Evolutionary conservation across 192 early-diverging fungal species (phyloP).

Genomic region (Coemansia sp.): DNA sequence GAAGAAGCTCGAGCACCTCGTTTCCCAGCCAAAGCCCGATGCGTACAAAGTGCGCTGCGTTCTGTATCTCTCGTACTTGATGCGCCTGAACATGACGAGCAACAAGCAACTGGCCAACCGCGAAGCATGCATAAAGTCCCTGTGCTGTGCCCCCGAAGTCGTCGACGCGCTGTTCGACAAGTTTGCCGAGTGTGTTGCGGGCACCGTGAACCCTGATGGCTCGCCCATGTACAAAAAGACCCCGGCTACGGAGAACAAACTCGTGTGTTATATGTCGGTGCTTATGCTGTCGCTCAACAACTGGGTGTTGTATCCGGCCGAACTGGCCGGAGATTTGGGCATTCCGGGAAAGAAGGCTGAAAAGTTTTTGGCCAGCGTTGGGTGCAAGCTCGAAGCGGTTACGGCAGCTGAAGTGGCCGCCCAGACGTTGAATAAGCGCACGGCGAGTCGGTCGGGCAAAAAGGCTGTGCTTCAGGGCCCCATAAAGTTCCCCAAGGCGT

Average conservation of each 20-base stretch:
- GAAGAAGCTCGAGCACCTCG: constrained; percentile 35
- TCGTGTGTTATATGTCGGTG: constrained; percentile 74
- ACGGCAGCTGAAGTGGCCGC: constrained; percentile 25
- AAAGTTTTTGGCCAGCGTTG: constrained; percentile 44
- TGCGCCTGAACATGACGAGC: constrained; percentile 64
- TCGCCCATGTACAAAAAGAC: constrained; percentile 55
- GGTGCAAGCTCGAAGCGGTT: constrained; percentile 50
- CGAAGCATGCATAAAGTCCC: constrained; percentile 35
- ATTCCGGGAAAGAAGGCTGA: constrained; percentile 43
- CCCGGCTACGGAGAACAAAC: constrained; percentile 67
- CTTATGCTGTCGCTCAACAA: constrained; percentile 71
- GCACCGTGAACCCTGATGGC: constrained; percentile 51
- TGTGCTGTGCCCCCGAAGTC: constrained; percentile 61
- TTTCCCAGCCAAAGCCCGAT: constrained; percentile 36
- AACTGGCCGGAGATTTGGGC: constrained; percentile 66
- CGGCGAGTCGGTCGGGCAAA: constrained; percentile 10
- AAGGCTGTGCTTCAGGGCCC: constrained; percentile 53
- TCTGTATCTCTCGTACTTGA: constrained; percentile 76
- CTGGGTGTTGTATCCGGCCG: constrained; percentile 63
- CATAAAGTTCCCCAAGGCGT: constrained; percentile 50
- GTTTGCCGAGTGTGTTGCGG: constrained; percentile 65
- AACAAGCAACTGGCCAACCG: constrained; percentile 53
- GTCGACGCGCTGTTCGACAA: constrained; percentile 56
- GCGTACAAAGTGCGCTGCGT: constrained; percentile 52
- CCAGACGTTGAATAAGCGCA: constrained; percentile 16